A percentile compares a stretch with the other conserved stretches of the same genome.
Conservation (phyloP, 495 filamentous ascomycete genomes). For the Clavariopsis aquatica region DNA sequence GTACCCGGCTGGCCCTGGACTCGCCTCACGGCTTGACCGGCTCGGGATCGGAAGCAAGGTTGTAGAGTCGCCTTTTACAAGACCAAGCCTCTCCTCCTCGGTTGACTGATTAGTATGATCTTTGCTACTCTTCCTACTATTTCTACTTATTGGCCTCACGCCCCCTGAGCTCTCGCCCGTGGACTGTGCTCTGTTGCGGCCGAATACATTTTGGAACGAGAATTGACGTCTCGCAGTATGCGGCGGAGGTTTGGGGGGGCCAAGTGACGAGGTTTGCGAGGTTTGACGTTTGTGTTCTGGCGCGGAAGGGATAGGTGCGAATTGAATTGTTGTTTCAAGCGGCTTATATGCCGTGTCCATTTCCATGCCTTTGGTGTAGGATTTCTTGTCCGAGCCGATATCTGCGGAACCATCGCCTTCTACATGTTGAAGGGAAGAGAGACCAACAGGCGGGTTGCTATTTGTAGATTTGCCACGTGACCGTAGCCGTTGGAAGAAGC, state of each 20-base stretch:
- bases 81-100: constrained; percentile 84
- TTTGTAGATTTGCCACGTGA: constrained; percentile 25
- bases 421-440: constrained; percentile 10
- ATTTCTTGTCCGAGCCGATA: constrained; percentile 34
- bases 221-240: constrained; percentile 68
- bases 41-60: constrained; percentile 41
- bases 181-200: constrained; percentile 35
- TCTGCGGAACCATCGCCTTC: constrained; percentile 20
- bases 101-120: constrained; percentile 53
- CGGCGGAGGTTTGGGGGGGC: constrained; percentile 54
- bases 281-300: constrained; percentile 35
- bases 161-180: constrained; percentile 26
- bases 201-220: constrained; percentile 84
- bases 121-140: constrained; percentile 52
- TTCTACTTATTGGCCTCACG: constrained; percentile 39
- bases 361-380: constrained; percentile 21
- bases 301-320: constrained; percentile 40
- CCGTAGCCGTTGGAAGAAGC: constrained; percentile 52
- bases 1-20: constrained; percentile 19
- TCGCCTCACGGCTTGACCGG: constrained; percentile 7
- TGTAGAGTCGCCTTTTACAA: constrained; percentile 74
- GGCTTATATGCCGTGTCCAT: constrained; percentile 58
- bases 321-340: constrained; percentile 50
- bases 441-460: constrained; percentile 18
- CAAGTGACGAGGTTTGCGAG: constrained; percentile 38